Evolutionary conservation across 495 filamentous ascomycete species (phyloP).

Genomic region (Beverwykella pulmonaria): DNA sequence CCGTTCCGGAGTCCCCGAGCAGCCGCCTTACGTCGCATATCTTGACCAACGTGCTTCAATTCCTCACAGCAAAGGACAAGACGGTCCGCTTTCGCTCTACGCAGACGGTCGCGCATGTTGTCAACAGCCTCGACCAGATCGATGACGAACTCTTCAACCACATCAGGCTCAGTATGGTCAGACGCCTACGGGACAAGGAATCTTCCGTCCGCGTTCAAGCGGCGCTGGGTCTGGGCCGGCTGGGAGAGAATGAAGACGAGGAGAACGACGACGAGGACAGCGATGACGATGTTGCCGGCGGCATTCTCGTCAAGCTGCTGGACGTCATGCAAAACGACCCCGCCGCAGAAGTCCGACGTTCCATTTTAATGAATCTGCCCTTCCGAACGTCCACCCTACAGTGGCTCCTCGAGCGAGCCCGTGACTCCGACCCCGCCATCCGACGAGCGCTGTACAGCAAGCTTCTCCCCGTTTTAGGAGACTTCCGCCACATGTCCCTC

Average conservation of each 20-base stretch:
- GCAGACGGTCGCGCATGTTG: conserved; percentile 83
- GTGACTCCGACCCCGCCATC: conserved; percentile 82
- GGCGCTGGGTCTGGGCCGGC: conserved; percentile 80
- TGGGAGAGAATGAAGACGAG: conserved; percentile 73
- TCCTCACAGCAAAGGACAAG: conserved; percentile 85
- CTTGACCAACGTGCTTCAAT: conserved; percentile 65
- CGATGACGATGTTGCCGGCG: conserved; percentile 55
- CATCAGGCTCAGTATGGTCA: conserved; percentile 72
- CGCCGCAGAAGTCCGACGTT: conserved; percentile 87
- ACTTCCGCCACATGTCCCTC: conserved; percentile 95
- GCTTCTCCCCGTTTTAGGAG: conserved; percentile 83
- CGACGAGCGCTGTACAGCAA: conserved; percentile 85
- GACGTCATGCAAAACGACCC: conserved; percentile 93
- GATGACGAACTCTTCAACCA: conserved; percentile 87
- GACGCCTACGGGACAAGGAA: conserved; percentile 90
- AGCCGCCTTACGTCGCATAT: conserved; percentile 76
- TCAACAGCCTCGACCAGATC: conserved; percentile 86
- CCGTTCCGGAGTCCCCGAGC: conserved; percentile 76
- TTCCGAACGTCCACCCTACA: conserved; percentile 80
- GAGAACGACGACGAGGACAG: conserved; percentile 56
- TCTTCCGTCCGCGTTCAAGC: conserved; percentile 88
- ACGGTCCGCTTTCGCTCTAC: conserved; percentile 86
- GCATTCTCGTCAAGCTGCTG: conserved; percentile 78
- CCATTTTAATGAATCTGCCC: conserved; percentile 84
- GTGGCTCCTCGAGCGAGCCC: conserved; percentile 85